Conservation (phyloP, 2,329 filamentous ascomycete genomes). For the Dactylellina leptospora region DNA sequence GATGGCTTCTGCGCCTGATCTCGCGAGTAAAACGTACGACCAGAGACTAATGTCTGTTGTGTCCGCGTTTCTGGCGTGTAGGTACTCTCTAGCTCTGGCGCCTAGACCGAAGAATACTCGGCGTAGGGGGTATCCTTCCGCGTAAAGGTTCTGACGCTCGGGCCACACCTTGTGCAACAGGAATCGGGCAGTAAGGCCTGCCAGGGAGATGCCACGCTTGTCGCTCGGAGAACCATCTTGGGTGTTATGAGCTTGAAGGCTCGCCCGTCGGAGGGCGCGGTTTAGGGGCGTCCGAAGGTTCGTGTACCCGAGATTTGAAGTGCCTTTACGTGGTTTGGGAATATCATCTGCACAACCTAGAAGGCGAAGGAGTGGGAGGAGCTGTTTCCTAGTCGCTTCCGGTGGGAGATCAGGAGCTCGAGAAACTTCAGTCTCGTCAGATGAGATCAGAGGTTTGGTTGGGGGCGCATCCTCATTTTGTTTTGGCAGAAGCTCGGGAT, state of each 20-base stretch:
- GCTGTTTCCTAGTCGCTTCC: conserved; percentile 20
- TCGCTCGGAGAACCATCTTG: conserved; percentile 7
- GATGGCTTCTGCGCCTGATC: conserved; percentile 27
- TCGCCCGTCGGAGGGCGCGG: conserved; percentile 33
- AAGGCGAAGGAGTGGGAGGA: conserved; percentile 45
- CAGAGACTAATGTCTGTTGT: conserved; percentile 18
- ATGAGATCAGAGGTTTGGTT: background rate
- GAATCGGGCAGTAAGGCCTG: conserved; percentile 40
- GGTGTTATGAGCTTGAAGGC: background rate
- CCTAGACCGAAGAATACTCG: conserved; percentile 10
- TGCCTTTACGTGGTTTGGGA: conserved; percentile 33
- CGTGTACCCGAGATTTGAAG: conserved; percentile 46
- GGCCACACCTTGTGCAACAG: conserved; percentile 40
- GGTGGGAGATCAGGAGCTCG: background rate
- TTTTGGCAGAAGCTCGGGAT: background rate
- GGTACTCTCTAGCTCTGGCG: conserved; percentile 11
- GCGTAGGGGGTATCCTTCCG: conserved; percentile 36
- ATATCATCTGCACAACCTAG: conserved; percentile 48
- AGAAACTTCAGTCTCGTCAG: background rate
- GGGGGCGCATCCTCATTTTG: too few relatives aligned
- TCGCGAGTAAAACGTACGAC: conserved; percentile 36
- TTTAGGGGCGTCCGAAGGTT: conserved; percentile 21
- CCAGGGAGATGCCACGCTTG: conserved; percentile 26
- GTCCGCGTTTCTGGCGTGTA: conserved; percentile 32
- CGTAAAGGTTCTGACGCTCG: conserved; percentile 15